A percentile compares a stretch with the other conserved stretches of the same genome.
phyloP scores from a whole-genome alignment of 2,329 filamentous ascomycete species.

The Hypoxylon sp. region DNA sequence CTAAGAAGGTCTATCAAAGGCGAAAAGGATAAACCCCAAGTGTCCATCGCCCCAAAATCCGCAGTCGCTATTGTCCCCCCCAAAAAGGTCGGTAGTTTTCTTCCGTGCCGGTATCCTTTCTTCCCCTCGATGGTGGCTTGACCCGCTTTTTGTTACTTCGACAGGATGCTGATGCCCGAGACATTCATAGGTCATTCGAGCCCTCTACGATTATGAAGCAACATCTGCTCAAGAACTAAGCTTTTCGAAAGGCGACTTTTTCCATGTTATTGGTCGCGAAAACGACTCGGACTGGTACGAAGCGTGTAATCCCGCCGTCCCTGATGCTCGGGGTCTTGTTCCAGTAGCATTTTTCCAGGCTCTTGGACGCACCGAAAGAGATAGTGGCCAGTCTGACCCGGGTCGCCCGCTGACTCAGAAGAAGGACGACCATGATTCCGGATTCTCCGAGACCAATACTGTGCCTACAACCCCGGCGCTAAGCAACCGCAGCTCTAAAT shows the following conservation, averaged over 20 bases:
- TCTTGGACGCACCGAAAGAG: slow-evolving; percentile 90
- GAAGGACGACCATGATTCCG: slow-evolving; percentile 87
- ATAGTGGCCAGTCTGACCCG: slow-evolving; percentile 81
- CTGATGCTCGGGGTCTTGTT: slow-evolving; percentile 89
- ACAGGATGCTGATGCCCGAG: slow-evolving; percentile 44
- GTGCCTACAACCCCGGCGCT: slow-evolving; percentile 55
- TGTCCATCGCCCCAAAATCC: slow-evolving; percentile 86
- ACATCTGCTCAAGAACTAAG: slow-evolving; percentile 83
- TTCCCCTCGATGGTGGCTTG: slow-evolving; percentile 20
- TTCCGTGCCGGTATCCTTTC: slow-evolving; percentile 26
- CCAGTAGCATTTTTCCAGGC: slow-evolving; percentile 95
- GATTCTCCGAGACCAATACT: slow-evolving; percentile 76
- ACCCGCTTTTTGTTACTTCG: slow-evolving; percentile 27
- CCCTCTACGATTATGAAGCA: slow-evolving; percentile 92
- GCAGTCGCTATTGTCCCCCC: slow-evolving; percentile 90
- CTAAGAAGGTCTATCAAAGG: slow-evolving; percentile 91
- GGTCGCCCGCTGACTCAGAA: slow-evolving; percentile 66
- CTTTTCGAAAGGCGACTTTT: slow-evolving; percentile 96
- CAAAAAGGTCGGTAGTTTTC: slow-evolving; percentile 79
- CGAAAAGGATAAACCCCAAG: slow-evolving; percentile 82
- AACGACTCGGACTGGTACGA: slow-evolving; percentile 98
- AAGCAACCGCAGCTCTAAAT: slow-evolving; percentile 66
- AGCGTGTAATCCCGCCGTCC: slow-evolving; percentile 93
- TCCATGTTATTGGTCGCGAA: slow-evolving; percentile 96
- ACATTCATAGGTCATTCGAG: slow-evolving; percentile 86